Percentiles rank a stretch among this genome's conserved stretches.
Evolutionary conservation across 257 asterid genomes (phyloP).

Genomic region (Striga asiatica): DNA sequence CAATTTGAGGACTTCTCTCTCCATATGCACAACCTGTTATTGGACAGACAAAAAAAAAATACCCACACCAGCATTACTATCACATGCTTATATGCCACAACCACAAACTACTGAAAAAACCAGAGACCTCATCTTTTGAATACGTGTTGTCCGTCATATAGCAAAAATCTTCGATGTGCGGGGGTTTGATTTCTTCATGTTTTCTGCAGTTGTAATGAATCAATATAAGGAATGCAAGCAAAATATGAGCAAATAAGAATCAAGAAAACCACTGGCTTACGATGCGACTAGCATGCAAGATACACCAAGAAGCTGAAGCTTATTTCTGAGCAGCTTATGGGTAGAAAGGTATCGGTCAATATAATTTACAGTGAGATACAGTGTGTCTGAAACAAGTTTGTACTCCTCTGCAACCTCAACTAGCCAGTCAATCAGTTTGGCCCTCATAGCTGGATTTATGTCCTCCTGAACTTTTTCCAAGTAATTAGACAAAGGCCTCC

Average conservation of each 20-base stretch:
- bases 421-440: conserved; percentile 67
- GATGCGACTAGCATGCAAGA: conserved; percentile 86
- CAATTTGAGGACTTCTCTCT: conserved; percentile 49
- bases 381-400: conserved; percentile 31
- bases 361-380: conserved; percentile 53
- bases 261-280: conserved; percentile 34
- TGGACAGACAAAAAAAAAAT: neutral
- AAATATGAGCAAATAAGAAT: neutral
- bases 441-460: conserved; percentile 71
- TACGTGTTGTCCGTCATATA: conserved; percentile 80
- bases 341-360: conserved; percentile 56
- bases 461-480: conserved; percentile 61
- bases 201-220: conserved; percentile 43
- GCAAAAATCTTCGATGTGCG: conserved; percentile 69
- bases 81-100: neutral
- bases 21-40: conserved; percentile 60
- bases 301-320: conserved; percentile 85
- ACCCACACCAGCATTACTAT: neutral
- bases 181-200: conserved; percentile 75
- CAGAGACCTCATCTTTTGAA: conserved; percentile 63
- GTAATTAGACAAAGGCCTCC: conserved; percentile 63
- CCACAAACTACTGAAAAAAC: neutral
- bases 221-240: conserved; percentile 14
- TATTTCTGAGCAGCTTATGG: conserved; percentile 35
- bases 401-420: neutral